Base-by-base conservation (phyloP, 345 rosid species). In the Capsella bursapastoris region DNA sequence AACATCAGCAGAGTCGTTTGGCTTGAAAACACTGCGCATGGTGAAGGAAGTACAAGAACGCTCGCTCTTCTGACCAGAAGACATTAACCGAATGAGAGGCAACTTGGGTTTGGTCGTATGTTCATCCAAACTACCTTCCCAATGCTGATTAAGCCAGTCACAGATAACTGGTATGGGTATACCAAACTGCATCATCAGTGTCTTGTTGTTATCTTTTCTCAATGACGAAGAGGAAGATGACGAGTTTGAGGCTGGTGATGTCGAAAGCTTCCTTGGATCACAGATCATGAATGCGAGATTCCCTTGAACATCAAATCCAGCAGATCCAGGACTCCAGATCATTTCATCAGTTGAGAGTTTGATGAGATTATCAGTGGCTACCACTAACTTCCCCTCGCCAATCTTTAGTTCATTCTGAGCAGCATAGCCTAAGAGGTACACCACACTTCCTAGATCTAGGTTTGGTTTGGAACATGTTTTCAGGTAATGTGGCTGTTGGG, bases 81-180 rank as follows among this genome's bases (percentile, higher is more conserved):
- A 90, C 97, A 91, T 91, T 79, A 94, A 76, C 65, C 96, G 82
- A 71, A 91, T 87, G 70, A 91, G 81, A 57, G 98, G 98, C 66
- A 91, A 72, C 79, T 88, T 94, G 3, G 97, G 95, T 71, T 91
- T 94, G 10, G 86, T 87, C 50, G 81, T 82, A 63, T 82, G 87
- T 78, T 94, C 97, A 62, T 94, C 98, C 0, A 94, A 89, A 79
- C 84, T 87, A 64, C 97, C 98, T 83, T 94, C 98, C 97, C 97
- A 91, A 71, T 94, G 98, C 83, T 91, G 98, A 83, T 88, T 91
- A 60, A 91, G 84, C 97, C 98, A 91, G 82, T 94, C 97, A 70
- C 93, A 87, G 2, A 94, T 91, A 25, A 91, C 82, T 2, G 98
- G 97, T 61, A 94, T 82, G 3, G 98, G 97, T 81, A 94, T 94